Base-by-base conservation (phyloP, 2,329 filamentous ascomycete genomes). In the Byssothecium circinans region DNA sequence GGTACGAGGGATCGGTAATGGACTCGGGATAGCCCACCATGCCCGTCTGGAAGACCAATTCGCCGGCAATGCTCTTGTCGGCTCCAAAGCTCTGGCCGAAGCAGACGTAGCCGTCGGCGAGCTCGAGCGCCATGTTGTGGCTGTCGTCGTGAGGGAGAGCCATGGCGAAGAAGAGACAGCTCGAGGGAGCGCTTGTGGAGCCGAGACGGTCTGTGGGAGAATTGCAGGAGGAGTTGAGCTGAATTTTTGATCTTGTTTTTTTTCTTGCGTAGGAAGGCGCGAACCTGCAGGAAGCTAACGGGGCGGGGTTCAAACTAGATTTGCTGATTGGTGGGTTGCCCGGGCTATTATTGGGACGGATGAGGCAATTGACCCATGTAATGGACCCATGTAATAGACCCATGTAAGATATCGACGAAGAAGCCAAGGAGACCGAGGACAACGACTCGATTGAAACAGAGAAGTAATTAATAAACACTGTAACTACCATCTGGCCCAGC, bases 21-120 rank as follows among this genome's bases (percentile, higher is more conserved):
- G 87, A 95, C 79, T 99, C 94, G 34, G 94, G 91, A 72, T 99
- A 99, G 68, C 94, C 94, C 62, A 97, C 94, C 91, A 97, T 96
- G 74, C 94, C 94, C 49, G 94, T 99, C 81, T 97, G 92, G 79
- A 99, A 99, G 75, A 99, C 94, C 71, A 99, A 81, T 80, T 99
- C 94, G 73, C 94, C 94, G 58, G 92, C 88, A 67, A 95, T 85
- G 77, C 89, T 96, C 82, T 91, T 96, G 68, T 89, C 81, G 56
- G 92, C 91, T 74, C 94, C 94, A 71, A 99, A 99, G 81, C 91
- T 96, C 79, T 89, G 91, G 62, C 94, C 94, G 71, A 95, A 89
- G 80, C 91, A 95, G 68, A 90, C 83, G 49, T 87, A 84, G 74
- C 91, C 91, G 79, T 97, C 91, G 74, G 94, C 82, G 60, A 99